These are phyloP conservation scores for Suhomyces xylopsoci DNA, from an alignment of 805 yeast genomes.

Conservation along the genomic window DNA sequence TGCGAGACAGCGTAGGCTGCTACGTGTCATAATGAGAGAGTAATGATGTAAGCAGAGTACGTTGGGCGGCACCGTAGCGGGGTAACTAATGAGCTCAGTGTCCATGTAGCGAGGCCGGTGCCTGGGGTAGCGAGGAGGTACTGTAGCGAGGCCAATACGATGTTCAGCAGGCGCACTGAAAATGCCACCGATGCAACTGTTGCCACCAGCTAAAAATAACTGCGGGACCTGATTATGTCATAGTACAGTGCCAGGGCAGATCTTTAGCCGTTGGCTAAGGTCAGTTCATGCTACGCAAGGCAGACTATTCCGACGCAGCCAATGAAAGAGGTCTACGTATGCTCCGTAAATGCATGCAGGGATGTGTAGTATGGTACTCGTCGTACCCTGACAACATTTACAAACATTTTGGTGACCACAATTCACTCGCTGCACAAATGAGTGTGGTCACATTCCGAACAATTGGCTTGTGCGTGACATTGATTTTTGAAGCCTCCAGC, in stretches of 20 bases:
- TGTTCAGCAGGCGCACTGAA: neutral
- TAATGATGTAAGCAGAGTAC: too few relatives aligned
- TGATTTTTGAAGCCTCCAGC: neutral
- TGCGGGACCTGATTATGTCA: slow-evolving; percentile 1
- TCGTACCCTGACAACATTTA: neutral
- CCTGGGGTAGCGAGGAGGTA: neutral
- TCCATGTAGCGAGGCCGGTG: neutral
- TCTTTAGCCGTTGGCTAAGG: neutral
- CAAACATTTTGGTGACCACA: neutral
- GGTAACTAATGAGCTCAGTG: neutral
- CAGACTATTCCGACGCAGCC: neutral
- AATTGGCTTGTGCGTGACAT: neutral
- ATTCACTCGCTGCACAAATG: neutral
- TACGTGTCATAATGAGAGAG: neutral
- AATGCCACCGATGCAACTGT: neutral
- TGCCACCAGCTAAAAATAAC: neutral
- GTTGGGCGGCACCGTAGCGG: neutral
- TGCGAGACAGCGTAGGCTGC: neutral
- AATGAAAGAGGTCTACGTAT: neutral
- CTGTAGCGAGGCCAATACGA: neutral
- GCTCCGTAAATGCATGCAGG: neutral
- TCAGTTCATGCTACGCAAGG: neutral
- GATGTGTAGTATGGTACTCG: neutral
- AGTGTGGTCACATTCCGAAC: neutral
- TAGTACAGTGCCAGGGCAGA: neutral